Evolutionary conservation across 2,329 filamentous ascomycete species (phyloP), one percentile per base, ranked within the genome.

Genomic region (Elsinoe fawcettii): DNA sequence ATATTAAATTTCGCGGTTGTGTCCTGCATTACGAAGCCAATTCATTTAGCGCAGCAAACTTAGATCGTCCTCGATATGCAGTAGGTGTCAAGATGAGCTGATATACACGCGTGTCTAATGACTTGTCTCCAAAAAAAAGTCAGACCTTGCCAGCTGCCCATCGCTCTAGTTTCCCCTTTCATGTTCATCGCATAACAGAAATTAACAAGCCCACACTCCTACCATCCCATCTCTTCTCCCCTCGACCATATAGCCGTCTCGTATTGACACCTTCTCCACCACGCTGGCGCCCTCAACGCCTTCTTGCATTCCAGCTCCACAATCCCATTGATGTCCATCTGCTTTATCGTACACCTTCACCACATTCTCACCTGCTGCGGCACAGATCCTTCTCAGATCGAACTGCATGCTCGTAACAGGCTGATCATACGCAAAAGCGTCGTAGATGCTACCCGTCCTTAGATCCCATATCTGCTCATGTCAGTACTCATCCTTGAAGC

Each of bases 261-360:
- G 90, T 68, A 97, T 86, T 63, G 91, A 82, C 58, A 97, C 92
- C 59, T 82, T 83, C 73, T 97, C 91, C 18, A 99, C 85, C 4
- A 71, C 65, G 0, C 70, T 65, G 64, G 82, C 84, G 11, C 80
- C 82, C 58, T 83, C 80, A 55, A 87, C 84, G 18, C 84, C 82
- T 59, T 85, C 85, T 9, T 78, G 80, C 49, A 87, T 83, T 34
- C 91, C 92, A 2, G 90, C 85, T 55, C 93, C 93, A 72, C 91
- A 96, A 71, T 96, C 90, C 93, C 93, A 99, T 72, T 97, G 93
- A 60, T 89, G 79, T 39, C 90, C 90, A 69, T 99, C 93, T 2
- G 90, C 86, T 79, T 97, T 97, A 75, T 99, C 93, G 74, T 97
- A 99, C 59, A 99, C 87, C 75, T 99, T 99, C 65, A 93, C 91